A percentile compares a stretch with the other conserved stretches of the same genome.
These are phyloP conservation scores for Xerocomellus intermedius DNA, from an alignment of 768 basidiomycete species.

Conservation along the genomic window DNA sequence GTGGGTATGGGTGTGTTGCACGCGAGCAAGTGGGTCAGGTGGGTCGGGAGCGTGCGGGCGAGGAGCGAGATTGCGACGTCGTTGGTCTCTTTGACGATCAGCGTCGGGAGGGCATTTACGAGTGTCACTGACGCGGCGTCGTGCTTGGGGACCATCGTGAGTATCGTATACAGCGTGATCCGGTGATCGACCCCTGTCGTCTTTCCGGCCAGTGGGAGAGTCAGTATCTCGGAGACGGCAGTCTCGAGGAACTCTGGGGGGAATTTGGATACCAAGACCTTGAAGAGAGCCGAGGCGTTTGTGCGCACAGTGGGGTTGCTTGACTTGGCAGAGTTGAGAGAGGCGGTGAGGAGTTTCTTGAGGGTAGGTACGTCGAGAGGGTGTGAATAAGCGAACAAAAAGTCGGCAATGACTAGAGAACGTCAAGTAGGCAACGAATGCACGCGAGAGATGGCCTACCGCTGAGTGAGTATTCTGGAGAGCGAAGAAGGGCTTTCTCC, in stretches of 20 bases:
- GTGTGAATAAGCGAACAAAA: constrained; percentile 55
- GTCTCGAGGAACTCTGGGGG: constrained; percentile 40
- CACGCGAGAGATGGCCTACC: constrained; percentile 39
- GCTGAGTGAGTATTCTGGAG: constrained; percentile 73
- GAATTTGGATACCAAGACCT: constrained; percentile 37
- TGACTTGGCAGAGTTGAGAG: constrained; percentile 72
- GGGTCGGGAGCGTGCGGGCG: constrained; percentile 51
- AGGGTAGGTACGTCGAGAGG: constrained; percentile 48
- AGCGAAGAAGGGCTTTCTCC: constrained; percentile 78
- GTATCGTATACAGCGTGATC: constrained; percentile 75
- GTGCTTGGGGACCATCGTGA: constrained; percentile 52
- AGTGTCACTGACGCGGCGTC: constrained; percentile 45
- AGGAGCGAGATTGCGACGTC: constrained; percentile 62
- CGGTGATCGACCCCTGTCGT: constrained; percentile 87
- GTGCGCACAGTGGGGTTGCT: constrained; percentile 59
- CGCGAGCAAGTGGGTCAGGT: constrained; percentile 56
- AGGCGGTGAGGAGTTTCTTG: constrained; percentile 54
- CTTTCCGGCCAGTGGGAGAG: constrained; percentile 80
- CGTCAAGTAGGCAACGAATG: neutral
- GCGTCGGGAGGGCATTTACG: constrained; percentile 38
- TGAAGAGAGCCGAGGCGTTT: constrained; percentile 59
- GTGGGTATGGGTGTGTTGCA: constrained; percentile 40
- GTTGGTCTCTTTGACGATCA: constrained; percentile 74
- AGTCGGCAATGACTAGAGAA: constrained; percentile 50
- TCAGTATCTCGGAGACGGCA: constrained; percentile 63